Evolutionary conservation across 345 rosid genomes (phyloP).

Genomic region (Raphanus raphanistrum): DNA sequence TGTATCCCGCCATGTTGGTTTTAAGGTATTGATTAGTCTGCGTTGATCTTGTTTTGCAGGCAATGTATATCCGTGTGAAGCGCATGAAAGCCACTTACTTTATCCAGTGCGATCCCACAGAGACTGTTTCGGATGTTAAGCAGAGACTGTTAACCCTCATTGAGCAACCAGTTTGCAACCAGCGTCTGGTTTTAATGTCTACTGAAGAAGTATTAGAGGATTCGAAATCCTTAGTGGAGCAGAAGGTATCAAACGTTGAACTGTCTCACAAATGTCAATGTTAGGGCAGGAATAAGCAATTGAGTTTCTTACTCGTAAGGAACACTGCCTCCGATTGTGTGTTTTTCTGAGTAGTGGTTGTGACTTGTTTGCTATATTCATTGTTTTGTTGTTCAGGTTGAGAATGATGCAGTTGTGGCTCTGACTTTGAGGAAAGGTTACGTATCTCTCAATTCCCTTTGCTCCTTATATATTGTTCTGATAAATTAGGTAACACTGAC

Average conservation of each 20-base stretch:
- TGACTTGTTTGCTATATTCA: neutral
- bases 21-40: neutral
- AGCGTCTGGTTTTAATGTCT: constrained; percentile 62
- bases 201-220: constrained; percentile 69
- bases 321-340: neutral
- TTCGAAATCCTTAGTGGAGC: constrained; percentile 79
- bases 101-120: constrained; percentile 84
- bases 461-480: constrained; percentile 1
- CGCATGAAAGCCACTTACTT: constrained; percentile 82
- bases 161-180: constrained; percentile 69
- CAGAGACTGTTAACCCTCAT: constrained; percentile 65
- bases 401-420: constrained; percentile 93
- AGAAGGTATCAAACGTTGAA: constrained; percentile 49
- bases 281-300: neutral
- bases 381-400: constrained; percentile 60
- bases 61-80: constrained; percentile 92
- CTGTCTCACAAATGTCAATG: neutral
- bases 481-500: neutral
- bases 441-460: constrained; percentile 22
- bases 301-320: neutral
- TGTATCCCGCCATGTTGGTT: neutral
- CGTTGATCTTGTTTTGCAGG: constrained; percentile 47
- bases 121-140: constrained; percentile 68
- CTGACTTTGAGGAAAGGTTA: constrained; percentile 89
- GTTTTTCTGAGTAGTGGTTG: neutral